These are phyloP conservation scores for Mortierella sp. DNA, from an alignment of 371 early-diverging fungal genomes.

Conservation along the genomic window DNA sequence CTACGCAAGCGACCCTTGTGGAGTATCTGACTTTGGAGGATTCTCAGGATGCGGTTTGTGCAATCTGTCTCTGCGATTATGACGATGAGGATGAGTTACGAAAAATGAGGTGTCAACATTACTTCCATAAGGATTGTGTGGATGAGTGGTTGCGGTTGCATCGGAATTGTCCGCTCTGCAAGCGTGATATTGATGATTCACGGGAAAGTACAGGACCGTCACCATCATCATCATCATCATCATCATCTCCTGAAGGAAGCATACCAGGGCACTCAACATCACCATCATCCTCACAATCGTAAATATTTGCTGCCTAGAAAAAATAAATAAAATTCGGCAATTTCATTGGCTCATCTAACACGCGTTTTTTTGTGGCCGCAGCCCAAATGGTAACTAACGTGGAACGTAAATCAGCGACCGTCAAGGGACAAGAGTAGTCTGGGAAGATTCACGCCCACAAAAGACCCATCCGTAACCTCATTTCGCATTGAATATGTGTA, in stretches of 20 bases:
- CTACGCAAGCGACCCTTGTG: background rate
- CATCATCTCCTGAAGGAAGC: background rate
- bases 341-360: too few species aligned
- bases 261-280: background rate
- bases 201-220: background rate
- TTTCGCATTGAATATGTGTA: too few species aligned
- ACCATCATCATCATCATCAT: background rate
- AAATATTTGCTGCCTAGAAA: too few species aligned
- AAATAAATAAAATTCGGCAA: too few species aligned
- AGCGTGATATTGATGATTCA: conserved; percentile 52
- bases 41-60: conserved; percentile 60
- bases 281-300: background rate
- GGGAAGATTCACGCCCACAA: too few species aligned
- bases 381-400: too few species aligned
- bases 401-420: too few species aligned
- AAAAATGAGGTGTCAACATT: conserved; percentile 78
- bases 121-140: conserved; percentile 90
- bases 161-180: conserved; percentile 59
- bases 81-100: conserved; percentile 74
- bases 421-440: too few species aligned
- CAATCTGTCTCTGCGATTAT: conserved; percentile 74
- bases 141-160: conserved; percentile 78
- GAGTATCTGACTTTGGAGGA: conserved; percentile 48
- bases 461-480: too few species aligned
- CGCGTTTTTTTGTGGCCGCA: too few species aligned